Conservation (phyloP, 2,329 filamentous ascomycete species). For the Cadophora sp. region DNA sequence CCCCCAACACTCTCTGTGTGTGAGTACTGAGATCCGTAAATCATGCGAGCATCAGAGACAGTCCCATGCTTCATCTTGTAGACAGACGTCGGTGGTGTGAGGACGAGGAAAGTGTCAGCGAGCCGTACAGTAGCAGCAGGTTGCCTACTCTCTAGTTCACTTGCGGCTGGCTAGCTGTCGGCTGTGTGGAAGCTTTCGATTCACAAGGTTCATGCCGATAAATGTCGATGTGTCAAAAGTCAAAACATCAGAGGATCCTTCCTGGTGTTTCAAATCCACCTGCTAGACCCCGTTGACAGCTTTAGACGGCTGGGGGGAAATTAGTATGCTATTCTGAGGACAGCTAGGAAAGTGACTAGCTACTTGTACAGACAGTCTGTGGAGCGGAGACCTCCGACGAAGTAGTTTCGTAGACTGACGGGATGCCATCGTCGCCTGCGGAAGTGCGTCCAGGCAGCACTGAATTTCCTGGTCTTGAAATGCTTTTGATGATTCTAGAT, state of each 20-base stretch:
- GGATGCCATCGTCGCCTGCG: too few relatives aligned
- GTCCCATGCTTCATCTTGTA: too few relatives aligned
- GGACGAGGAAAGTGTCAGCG: neutral
- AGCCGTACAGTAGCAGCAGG: neutral
- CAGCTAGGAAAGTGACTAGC: neutral
- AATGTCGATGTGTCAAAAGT: slow-evolving; percentile 15
- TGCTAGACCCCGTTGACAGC: slow-evolving; percentile 16
- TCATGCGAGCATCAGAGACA: neutral
- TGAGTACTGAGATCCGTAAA: neutral
- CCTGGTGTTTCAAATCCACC: slow-evolving; percentile 6
- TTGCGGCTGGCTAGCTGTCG: neutral
- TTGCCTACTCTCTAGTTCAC: neutral
- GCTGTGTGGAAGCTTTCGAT: slow-evolving; percentile 5
- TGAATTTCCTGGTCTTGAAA: neutral
- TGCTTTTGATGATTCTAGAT: too few relatives aligned
- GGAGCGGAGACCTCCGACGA: neutral
- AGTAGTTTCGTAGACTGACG: neutral
- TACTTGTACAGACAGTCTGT: neutral
- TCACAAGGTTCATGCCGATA: slow-evolving; percentile 21
- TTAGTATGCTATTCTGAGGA: slow-evolving; percentile 5
- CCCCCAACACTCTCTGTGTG: neutral
- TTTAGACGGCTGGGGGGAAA: slow-evolving; percentile 12
- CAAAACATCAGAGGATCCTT: slow-evolving; percentile 20
- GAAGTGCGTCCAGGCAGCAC: too few relatives aligned
- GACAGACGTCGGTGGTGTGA: neutral